These are phyloP conservation scores for Cyclostephanos tholiformis DNA, from an alignment of 108 stramenopile genomes.

Conservation along the genomic window DNA sequence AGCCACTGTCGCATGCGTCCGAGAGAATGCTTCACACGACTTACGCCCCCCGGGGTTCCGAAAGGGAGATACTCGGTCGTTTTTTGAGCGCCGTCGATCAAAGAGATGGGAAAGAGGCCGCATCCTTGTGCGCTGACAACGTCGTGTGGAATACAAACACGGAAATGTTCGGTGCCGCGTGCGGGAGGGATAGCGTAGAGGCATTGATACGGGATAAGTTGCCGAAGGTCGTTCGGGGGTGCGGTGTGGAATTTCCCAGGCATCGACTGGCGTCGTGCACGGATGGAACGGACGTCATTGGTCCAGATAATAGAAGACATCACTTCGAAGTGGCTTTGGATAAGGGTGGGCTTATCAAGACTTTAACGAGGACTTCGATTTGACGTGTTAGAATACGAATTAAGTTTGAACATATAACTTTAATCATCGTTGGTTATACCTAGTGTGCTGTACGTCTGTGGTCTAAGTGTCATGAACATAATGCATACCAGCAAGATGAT, in stretches of 20 bases:
- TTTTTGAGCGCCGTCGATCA: conserved; percentile 42
- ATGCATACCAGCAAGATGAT: too few species aligned
- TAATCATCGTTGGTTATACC: too few species aligned
- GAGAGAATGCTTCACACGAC: conserved; percentile 50
- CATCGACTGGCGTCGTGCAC: conserved; percentile 21
- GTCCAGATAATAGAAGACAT: conserved; percentile 15
- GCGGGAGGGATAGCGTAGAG: conserved; percentile 22
- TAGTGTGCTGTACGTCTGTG: too few species aligned
- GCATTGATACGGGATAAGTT: conserved; percentile 21
- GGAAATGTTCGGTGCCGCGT: conserved; percentile 9
- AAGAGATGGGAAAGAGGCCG: conserved; percentile 27
- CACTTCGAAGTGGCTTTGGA: conserved; percentile 36
- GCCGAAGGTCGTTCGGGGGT: conserved; percentile 10
- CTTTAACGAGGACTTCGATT: conserved; percentile 21
- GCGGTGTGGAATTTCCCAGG: conserved; percentile 24
- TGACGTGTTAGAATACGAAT: too few species aligned
- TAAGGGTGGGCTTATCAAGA: conserved; percentile 28
- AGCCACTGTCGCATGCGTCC: conserved; percentile 42
- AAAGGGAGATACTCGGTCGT: conserved; percentile 23
- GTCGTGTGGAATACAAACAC: conserved; percentile 37
- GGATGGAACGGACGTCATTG: conserved; percentile 33
- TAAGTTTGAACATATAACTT: too few species aligned
- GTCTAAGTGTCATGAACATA: too few species aligned
- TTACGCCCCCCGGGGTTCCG: conserved; percentile 28
- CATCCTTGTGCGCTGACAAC: conserved; percentile 22